Evolutionary conservation across 2,329 filamentous ascomycete genomes (phyloP).

Genomic region (Botrytis cinerea): DNA sequence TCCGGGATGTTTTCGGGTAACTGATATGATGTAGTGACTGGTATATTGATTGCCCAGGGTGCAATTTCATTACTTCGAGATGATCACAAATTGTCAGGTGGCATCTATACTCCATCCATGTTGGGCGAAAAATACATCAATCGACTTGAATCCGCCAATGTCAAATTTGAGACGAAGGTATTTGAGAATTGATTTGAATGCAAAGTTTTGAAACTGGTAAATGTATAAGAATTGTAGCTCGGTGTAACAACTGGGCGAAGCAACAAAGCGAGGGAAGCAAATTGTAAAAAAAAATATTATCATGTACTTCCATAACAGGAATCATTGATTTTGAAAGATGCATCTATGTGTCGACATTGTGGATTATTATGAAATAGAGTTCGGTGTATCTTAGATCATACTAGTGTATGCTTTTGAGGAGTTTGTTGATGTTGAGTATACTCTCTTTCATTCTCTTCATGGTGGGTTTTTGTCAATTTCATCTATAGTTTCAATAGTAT

Average conservation of each 20-base stretch:
- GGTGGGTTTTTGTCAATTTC: not conserved
- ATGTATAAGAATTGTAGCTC: not conserved
- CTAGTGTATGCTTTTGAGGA: not conserved
- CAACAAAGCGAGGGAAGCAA: not conserved
- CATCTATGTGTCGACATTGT: not conserved
- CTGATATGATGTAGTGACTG: constrained; percentile 57
- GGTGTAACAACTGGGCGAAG: not conserved
- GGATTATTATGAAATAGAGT: not conserved
- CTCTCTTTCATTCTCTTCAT: not conserved
- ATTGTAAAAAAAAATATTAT: not conserved
- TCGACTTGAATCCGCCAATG: constrained; percentile 57
- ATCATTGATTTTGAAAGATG: not conserved
- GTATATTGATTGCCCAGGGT: constrained; percentile 61
- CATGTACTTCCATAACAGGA: not conserved
- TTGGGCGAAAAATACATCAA: constrained; percentile 69
- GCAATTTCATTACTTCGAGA: constrained; percentile 67
- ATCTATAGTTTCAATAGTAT: not conserved
- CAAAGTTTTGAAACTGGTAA: not conserved
- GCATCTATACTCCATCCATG: constrained; percentile 71
- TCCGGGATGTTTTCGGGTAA: not conserved
- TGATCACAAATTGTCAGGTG: constrained; percentile 59
- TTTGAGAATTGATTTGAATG: constrained; percentile 36
- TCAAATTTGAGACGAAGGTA: constrained; percentile 61
- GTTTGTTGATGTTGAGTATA: too few relatives aligned
- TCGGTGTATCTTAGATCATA: not conserved